A percentile compares a stretch with the other conserved stretches of the same genome.
Conservation (phyloP, 2,329 filamentous ascomycete species). For the Colletotrichum navitas region DNA sequence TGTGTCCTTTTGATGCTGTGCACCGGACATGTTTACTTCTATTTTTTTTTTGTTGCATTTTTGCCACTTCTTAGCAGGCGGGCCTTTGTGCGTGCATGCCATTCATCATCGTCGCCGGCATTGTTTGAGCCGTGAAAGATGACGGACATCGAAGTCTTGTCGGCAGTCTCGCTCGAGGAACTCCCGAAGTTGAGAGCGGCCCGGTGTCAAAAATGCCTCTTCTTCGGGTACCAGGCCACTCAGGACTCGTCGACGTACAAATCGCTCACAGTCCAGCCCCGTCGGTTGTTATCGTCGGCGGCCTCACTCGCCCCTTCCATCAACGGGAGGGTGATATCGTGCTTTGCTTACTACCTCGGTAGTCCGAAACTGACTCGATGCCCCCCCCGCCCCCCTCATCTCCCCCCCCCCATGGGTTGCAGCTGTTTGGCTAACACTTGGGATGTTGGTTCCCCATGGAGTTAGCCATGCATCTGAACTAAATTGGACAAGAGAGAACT, state of each 20-base stretch:
- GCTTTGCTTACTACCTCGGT: conserved; percentile 13
- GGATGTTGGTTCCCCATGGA: conserved; percentile 21
- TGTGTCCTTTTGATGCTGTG: not conserved
- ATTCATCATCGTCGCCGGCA: not conserved
- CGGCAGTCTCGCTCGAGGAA: not conserved
- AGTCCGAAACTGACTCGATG: conserved; percentile 2
- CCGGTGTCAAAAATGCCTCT: conserved; percentile 24
- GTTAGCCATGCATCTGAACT: conserved; percentile 23
- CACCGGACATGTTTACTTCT: not conserved
- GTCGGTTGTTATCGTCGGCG: conserved; percentile 4
- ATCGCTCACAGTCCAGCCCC: conserved; percentile 3
- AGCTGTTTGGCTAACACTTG: conserved; percentile 4
- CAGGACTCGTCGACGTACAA: not conserved
- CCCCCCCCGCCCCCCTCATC: not conserved
- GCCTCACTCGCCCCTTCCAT: conserved; percentile 21
- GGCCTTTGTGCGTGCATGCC: not conserved
- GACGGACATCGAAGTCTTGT: not conserved
- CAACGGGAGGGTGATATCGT: not conserved
- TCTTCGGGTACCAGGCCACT: conserved; percentile 10
- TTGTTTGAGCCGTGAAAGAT: not conserved
- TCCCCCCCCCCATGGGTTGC: not conserved
- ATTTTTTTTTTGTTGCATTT: not conserved
- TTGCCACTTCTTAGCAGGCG: not conserved
- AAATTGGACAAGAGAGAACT: conserved; percentile 7
- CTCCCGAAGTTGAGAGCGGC: conserved; percentile 1